Evolutionary conservation across 2,329 filamentous ascomycete species (phyloP).

Genomic region (Talaromyces pinophilus): DNA sequence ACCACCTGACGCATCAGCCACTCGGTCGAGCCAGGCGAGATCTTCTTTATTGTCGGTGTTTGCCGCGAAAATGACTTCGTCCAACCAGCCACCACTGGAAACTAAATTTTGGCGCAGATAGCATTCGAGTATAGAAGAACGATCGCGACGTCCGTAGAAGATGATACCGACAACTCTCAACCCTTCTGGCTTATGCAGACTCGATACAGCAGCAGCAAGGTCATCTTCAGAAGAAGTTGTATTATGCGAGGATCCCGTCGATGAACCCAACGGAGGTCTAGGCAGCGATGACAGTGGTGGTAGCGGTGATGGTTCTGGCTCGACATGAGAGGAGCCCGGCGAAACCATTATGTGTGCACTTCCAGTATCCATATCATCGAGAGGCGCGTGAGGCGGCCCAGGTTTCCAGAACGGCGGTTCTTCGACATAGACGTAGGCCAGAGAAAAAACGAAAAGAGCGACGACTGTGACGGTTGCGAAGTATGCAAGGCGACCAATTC

Average conservation of each 20-base stretch:
- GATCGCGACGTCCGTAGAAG: constrained; percentile 22
- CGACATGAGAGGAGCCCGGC: background rate
- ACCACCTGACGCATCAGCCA: constrained; percentile 15
- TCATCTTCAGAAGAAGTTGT: constrained; percentile 2
- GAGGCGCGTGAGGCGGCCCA: background rate
- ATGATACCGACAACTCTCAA: constrained; percentile 21
- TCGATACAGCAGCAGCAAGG: constrained; percentile 8
- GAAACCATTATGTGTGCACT: constrained; percentile 15
- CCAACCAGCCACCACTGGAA: constrained; percentile 23
- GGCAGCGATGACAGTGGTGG: background rate
- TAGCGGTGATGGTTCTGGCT: constrained; percentile 1
- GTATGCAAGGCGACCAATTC: constrained; percentile 19
- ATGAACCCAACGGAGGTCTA: background rate
- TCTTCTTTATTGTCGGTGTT: constrained; percentile 21
- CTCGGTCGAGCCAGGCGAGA: constrained; percentile 20
- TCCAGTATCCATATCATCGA: background rate
- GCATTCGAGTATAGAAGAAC: constrained; percentile 23
- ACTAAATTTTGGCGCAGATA: constrained; percentile 22
- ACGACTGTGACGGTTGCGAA: constrained; percentile 19
- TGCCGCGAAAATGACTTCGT: constrained; percentile 22
- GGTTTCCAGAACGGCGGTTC: constrained; percentile 19
- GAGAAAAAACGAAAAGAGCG: constrained; percentile 19
- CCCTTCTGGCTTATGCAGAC: constrained; percentile 16
- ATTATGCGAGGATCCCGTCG: background rate
- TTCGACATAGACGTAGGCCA: constrained; percentile 23